Conservation (phyloP, 306 rosid genomes). For the Rosa lucieae region DNA sequence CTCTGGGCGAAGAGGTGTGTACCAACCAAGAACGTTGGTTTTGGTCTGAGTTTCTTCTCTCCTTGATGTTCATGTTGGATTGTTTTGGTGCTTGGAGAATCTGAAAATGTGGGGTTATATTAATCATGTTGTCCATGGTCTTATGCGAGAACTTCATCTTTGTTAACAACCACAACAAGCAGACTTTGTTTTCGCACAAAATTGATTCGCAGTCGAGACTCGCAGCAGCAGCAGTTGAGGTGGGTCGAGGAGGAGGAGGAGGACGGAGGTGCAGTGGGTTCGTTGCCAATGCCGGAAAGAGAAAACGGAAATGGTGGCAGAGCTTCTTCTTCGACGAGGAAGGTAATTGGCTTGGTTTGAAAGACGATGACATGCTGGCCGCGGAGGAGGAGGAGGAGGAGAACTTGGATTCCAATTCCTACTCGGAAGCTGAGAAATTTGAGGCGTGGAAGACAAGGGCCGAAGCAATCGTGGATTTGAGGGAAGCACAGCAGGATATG, state of each 20-base stretch:
- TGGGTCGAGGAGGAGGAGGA: conserved; percentile 17
- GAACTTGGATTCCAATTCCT: not conserved
- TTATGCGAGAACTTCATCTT: not conserved
- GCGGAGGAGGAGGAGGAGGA: conserved; percentile 14
- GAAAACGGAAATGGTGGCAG: conserved; percentile 72
- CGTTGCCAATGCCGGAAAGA: conserved; percentile 53
- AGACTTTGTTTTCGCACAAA: not conserved
- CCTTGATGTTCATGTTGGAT: not conserved
- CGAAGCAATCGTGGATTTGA: conserved; percentile 75
- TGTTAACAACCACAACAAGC: not conserved
- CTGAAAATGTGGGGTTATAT: conserved; percentile 1
- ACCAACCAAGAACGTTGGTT: not conserved
- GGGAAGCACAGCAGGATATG: conserved; percentile 74
- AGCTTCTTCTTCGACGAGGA: conserved; percentile 70
- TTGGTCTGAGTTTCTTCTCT: not conserved
- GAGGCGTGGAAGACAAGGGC: conserved; percentile 96
- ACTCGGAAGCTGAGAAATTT: conserved; percentile 46
- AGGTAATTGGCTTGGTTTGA: conserved; percentile 81
- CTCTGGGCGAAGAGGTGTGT: not conserved
- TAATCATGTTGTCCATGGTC: conserved; percentile 7
- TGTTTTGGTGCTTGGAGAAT: not conserved
- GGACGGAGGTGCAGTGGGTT: conserved; percentile 35
- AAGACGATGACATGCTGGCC: conserved; percentile 65
- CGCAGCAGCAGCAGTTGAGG: conserved; percentile 20
- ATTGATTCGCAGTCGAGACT: conserved; percentile 23